Conservation (phyloP, 441 rosid species). For the Raphanus hybrid region DNA sequence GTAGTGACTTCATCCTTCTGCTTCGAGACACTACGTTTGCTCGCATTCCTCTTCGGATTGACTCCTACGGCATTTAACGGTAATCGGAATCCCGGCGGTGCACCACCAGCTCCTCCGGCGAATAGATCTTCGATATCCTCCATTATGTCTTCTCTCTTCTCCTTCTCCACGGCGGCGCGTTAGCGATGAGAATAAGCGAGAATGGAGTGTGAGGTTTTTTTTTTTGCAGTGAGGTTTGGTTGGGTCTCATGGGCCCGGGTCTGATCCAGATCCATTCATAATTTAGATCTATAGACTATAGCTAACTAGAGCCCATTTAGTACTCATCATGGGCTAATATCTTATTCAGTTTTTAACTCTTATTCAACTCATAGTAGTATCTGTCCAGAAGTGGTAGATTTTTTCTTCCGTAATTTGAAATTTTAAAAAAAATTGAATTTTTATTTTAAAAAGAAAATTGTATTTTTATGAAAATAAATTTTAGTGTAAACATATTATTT, state of each 20-base stretch:
- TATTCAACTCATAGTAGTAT: background rate
- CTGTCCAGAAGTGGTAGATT: background rate
- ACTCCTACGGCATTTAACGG: constrained; percentile 66
- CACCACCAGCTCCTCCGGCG: constrained; percentile 52
- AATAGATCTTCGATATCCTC: constrained; percentile 91
- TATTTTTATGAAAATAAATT: background rate
- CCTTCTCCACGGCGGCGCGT: constrained; percentile 34
- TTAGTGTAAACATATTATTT: background rate
- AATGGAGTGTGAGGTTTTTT: constrained; percentile 9
- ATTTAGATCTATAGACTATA: background rate
- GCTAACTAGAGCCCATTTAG: background rate
- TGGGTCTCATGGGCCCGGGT: constrained; percentile 14
- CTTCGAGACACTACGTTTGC: constrained; percentile 42
- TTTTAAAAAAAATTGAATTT: background rate
- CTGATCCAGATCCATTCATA: background rate
- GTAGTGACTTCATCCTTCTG: constrained; percentile 28
- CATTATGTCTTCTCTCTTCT: constrained; percentile 45
- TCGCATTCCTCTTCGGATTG: constrained; percentile 47
- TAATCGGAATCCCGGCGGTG: constrained; percentile 74
- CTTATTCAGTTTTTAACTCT: background rate
- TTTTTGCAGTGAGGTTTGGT: background rate
- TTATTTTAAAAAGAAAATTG: background rate
- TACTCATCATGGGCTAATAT: background rate
- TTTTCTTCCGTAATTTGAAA: background rate
- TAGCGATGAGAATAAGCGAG: constrained; percentile 14